These are phyloP conservation scores for Nicotiana tomentosiformis DNA, from an alignment of 257 asterid species.

Conservation along the genomic window DNA sequence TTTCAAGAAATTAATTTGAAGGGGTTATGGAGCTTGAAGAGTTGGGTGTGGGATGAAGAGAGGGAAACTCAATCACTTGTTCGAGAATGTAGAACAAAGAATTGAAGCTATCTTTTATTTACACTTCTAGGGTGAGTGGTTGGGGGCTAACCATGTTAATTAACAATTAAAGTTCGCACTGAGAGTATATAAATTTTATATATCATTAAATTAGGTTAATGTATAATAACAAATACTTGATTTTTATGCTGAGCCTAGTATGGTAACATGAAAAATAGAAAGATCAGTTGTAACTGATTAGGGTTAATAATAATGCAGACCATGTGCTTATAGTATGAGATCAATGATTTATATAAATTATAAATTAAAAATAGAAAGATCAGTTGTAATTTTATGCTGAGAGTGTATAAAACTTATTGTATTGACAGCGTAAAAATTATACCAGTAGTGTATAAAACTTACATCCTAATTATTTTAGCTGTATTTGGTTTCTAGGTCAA, in stretches of 20 bases:
- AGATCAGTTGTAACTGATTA: too few relatives aligned
- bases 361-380: too few relatives aligned
- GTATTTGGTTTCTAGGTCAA: neutral
- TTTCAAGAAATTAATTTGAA: neutral
- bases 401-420: too few relatives aligned
- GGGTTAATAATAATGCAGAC: too few relatives aligned
- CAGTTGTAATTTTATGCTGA: too few relatives aligned
- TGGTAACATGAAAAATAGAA: neutral
- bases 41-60: neutral
- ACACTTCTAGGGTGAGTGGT: conserved; percentile 28
- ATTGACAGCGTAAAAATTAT: too few relatives aligned
- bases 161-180: neutral
- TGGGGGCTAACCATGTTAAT: neutral
- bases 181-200: neutral
- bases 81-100: conserved; percentile 24
- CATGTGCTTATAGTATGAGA: too few relatives aligned
- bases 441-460: too few relatives aligned
- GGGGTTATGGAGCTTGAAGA: neutral
- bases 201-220: neutral
- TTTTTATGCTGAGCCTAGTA: neutral
- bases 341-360: too few relatives aligned
- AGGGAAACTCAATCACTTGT: conserved; percentile 21
- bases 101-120: conserved; percentile 27
- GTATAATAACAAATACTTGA: neutral
- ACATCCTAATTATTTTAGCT: conserved; percentile 8